A percentile compares a stretch with the other conserved stretches of the same genome.
These are phyloP conservation scores for Fusarium hostae DNA, from an alignment of 2,329 filamentous ascomycete genomes.

Conservation along the genomic window DNA sequence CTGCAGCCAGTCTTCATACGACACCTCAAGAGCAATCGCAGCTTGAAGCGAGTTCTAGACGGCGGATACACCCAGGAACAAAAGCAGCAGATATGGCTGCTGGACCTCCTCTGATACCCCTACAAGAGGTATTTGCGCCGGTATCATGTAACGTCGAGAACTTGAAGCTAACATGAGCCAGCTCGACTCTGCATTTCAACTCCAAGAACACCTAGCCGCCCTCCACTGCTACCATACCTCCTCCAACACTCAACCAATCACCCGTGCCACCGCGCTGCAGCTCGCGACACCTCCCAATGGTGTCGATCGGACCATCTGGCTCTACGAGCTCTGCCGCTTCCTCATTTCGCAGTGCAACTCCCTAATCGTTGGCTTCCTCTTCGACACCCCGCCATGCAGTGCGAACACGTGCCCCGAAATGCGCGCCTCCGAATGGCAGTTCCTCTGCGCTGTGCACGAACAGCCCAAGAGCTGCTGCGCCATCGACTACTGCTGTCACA, in stretches of 20 bases:
- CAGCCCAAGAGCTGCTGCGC: slow-evolving; percentile 96
- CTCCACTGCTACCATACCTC: slow-evolving; percentile 84
- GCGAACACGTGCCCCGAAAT: slow-evolving; percentile 93
- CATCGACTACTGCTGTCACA: slow-evolving; percentile 99
- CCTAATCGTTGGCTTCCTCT: slow-evolving; percentile 91
- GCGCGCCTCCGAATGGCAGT: slow-evolving; percentile 99
- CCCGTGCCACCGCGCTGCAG: slow-evolving; percentile 76
- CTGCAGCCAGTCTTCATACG: slow-evolving; percentile 63
- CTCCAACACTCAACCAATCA: slow-evolving; percentile 76
- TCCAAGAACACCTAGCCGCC: slow-evolving; percentile 96
- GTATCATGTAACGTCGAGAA: background rate
- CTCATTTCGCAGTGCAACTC: slow-evolving; percentile 94
- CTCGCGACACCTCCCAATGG: slow-evolving; percentile 84
- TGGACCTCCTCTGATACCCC: slow-evolving; percentile 86
- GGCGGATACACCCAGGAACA: slow-evolving; percentile 92
- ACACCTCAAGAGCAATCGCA: slow-evolving; percentile 71
- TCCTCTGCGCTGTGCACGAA: slow-evolving; percentile 96
- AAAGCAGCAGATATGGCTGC: slow-evolving; percentile 92
- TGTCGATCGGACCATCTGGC: slow-evolving; percentile 89
- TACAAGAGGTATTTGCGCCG: slow-evolving; percentile 74
- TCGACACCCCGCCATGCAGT: slow-evolving; percentile 90
- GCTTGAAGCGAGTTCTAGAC: slow-evolving; percentile 78
- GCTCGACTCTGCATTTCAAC: slow-evolving; percentile 97
- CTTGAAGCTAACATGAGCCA: slow-evolving; percentile 52
- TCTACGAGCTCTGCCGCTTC: slow-evolving; percentile 97